Evolutionary conservation across 352 stramenopile species (phyloP).

Genomic region (Pythium myriotylum): DNA sequence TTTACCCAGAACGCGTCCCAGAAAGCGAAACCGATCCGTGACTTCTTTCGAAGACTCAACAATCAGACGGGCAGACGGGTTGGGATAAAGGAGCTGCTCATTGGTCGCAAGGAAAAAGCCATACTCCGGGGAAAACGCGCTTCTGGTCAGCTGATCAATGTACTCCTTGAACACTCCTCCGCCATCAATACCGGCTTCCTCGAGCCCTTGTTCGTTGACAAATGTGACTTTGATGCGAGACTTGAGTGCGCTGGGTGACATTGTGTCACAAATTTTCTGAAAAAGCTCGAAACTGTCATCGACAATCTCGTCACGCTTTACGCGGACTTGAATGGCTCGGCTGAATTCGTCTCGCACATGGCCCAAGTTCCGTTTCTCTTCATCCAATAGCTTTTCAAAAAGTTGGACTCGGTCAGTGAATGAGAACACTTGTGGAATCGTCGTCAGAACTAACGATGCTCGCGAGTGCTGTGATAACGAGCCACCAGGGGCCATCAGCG

Average conservation of each 20-base stretch:
- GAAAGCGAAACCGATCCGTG: slow-evolving; percentile 93
- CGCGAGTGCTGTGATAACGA: slow-evolving; percentile 40
- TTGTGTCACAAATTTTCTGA: slow-evolving; percentile 48
- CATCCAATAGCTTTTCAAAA: slow-evolving; percentile 72
- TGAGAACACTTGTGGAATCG: slow-evolving; percentile 79
- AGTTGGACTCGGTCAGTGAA: slow-evolving; percentile 78
- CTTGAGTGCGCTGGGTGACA: slow-evolving; percentile 74
- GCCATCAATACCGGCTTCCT: slow-evolving; percentile 97
- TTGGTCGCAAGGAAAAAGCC: slow-evolving; percentile 86
- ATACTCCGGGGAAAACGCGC: slow-evolving; percentile 87
- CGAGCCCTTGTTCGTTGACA: slow-evolving; percentile 91
- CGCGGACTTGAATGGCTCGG: slow-evolving; percentile 51
- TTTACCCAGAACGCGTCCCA: slow-evolving; percentile 95
- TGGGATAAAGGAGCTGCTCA: slow-evolving; percentile 93
- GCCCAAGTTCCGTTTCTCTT: slow-evolving; percentile 53
- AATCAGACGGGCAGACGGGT: slow-evolving; percentile 81
- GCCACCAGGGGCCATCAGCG: slow-evolving; percentile 40
- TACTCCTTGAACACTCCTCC: slow-evolving; percentile 99
- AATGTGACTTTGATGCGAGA: slow-evolving; percentile 91
- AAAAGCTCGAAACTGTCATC: slow-evolving; percentile 90
- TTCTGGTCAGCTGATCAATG: slow-evolving; percentile 88
- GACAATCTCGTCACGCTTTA: slow-evolving; percentile 88
- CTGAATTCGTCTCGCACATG: slow-evolving; percentile 65
- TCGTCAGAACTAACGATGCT: slow-evolving; percentile 60
- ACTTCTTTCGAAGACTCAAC: slow-evolving; percentile 78